Percentiles rank a stretch among this genome's conserved stretches.
Evolutionary conservation across 2,329 filamentous ascomycete species (phyloP).

Genomic region (Calcarisporium arbuscula): DNA sequence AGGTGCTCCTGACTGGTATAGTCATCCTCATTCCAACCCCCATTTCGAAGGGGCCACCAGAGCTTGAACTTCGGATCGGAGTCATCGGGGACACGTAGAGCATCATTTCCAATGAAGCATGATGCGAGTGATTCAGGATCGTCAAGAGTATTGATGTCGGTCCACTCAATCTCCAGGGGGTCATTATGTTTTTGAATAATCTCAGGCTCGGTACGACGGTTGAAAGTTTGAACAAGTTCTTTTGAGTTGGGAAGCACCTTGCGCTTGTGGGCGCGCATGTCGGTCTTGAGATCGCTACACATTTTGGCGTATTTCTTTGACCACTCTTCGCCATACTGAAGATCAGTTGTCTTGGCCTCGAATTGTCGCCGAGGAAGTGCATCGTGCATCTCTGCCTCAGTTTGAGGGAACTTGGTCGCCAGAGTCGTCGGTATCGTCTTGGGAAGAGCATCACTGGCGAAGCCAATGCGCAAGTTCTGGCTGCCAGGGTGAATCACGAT

Average conservation of each 20-base stretch:
- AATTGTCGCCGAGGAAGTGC: slow-evolving; percentile 68
- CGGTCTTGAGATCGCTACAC: slow-evolving; percentile 78
- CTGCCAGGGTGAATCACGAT: slow-evolving; percentile 95
- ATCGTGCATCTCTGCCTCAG: slow-evolving; percentile 77
- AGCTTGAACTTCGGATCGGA: slow-evolving; percentile 86
- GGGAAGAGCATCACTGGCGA: slow-evolving; percentile 91
- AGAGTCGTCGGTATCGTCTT: slow-evolving; percentile 93
- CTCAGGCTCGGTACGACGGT: slow-evolving; percentile 75
- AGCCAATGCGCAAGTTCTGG: slow-evolving; percentile 88
- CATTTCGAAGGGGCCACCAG: slow-evolving; percentile 84
- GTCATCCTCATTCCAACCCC: slow-evolving; percentile 85
- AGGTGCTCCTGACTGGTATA: slow-evolving; percentile 75
- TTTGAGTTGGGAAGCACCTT: slow-evolving; percentile 96
- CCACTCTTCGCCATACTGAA: slow-evolving; percentile 82
- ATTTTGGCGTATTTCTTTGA: slow-evolving; percentile 70
- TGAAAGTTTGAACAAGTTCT: slow-evolving; percentile 91
- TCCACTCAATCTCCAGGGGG: slow-evolving; percentile 91
- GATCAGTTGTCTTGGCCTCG: slow-evolving; percentile 59
- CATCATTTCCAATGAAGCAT: slow-evolving; percentile 75
- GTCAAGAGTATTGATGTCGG: slow-evolving; percentile 63
- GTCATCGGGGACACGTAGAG: slow-evolving; percentile 80
- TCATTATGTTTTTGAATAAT: slow-evolving; percentile 93
- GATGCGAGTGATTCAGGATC: slow-evolving; percentile 55
- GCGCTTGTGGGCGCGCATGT: slow-evolving; percentile 90
- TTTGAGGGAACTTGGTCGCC: slow-evolving; percentile 69